Evolutionary conservation across 208 protist genomes (phyloP).

Genomic region (Balamuthia mandrillaris): DNA sequence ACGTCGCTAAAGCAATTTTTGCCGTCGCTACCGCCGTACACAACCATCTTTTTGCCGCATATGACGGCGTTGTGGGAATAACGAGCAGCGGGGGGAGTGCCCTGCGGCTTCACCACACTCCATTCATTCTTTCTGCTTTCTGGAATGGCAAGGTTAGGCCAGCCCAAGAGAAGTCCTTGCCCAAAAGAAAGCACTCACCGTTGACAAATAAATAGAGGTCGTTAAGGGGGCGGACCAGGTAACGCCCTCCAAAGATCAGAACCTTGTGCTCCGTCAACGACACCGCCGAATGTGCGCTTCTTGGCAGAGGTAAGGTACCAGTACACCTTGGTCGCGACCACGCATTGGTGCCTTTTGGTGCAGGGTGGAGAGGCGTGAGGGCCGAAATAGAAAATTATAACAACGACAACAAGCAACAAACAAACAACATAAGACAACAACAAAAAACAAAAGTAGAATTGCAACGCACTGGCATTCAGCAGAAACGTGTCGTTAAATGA

Average conservation of each 20-base stretch:
- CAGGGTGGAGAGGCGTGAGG: too few species aligned
- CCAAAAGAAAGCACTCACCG: not conserved
- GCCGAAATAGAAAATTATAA: too few species aligned
- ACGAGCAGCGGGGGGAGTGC: not conserved
- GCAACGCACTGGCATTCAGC: not conserved
- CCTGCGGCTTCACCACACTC: constrained; percentile 19
- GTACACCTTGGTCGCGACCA: constrained; percentile 16
- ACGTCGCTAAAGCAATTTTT: constrained; percentile 8
- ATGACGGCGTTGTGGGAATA: not conserved
- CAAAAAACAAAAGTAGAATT: not conserved
- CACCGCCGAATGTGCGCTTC: not conserved
- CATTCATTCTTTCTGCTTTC: constrained; percentile 21
- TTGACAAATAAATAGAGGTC: constrained; percentile 12
- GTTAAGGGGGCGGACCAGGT: constrained; percentile 5
- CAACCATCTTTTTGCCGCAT: constrained; percentile 1
- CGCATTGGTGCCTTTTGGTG: not conserved
- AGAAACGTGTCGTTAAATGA: constrained; percentile 1
- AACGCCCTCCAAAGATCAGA: not conserved
- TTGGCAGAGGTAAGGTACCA: not conserved
- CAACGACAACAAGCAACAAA: too few species aligned
- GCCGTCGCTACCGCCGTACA: not conserved
- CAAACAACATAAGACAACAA: too few species aligned
- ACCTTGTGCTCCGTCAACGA: not conserved
- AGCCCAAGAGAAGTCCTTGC: not conserved
- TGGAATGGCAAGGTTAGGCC: not conserved